Percentiles rank a stretch among this genome's conserved stretches.
These are phyloP conservation scores for Pseudozyma pruni DNA, from an alignment of 1,284 basidiomycete species.

Conservation along the genomic window DNA sequence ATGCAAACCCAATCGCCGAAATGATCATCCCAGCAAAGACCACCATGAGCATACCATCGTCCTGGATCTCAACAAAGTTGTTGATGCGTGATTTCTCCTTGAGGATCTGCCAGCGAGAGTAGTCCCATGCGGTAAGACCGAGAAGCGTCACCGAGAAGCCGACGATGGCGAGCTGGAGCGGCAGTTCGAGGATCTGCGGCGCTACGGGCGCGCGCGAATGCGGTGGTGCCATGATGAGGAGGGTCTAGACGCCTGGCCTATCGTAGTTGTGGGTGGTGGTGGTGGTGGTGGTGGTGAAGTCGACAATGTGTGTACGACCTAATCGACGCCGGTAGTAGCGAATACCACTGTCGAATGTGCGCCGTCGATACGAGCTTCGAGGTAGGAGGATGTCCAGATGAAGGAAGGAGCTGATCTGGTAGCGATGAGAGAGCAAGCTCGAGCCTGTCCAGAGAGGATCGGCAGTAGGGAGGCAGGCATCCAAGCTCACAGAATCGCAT, in stretches of 20 bases:
- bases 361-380: not conserved
- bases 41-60: conserved; percentile 49
- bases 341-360: too few species aligned
- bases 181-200: conserved; percentile 53
- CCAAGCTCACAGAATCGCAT: not conserved
- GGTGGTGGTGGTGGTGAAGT: not conserved
- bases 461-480: not conserved
- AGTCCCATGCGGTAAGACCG: conserved; percentile 51
- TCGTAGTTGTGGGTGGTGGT: too few species aligned
- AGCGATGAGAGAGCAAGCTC: not conserved
- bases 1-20: conserved; percentile 44
- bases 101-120: conserved; percentile 33
- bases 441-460: not conserved
- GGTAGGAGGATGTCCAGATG: too few species aligned
- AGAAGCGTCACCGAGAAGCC: conserved; percentile 52
- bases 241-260: too few species aligned
- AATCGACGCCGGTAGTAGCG: too few species aligned
- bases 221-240: conserved; percentile 26
- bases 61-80: conserved; percentile 42
- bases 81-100: conserved; percentile 25
- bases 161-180: conserved; percentile 49
- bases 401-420: conserved; percentile 1
- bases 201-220: conserved; percentile 41
- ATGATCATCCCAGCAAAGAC: conserved; percentile 49
- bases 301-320: too few species aligned